phyloP scores from a whole-genome alignment of 805 yeast genomes.

The Ogataea trehaloabstinens region DNA sequence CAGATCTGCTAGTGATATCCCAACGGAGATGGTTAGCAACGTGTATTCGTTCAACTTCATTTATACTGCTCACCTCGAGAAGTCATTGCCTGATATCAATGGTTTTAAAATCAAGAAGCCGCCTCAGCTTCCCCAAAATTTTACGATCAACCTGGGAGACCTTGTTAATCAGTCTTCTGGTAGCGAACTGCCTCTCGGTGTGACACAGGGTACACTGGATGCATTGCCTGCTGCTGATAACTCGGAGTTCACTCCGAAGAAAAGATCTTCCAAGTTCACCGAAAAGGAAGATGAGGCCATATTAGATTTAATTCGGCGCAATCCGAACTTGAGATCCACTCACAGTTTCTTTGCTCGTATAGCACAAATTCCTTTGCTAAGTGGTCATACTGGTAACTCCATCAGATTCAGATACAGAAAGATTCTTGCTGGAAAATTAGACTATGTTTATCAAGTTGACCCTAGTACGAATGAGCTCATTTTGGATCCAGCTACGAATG shows the following conservation, averaged over 20 bases:
- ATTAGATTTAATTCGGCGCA: slow-evolving; percentile 62
- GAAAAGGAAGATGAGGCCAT: slow-evolving; percentile 64
- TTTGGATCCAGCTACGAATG: slow-evolving; percentile 39
- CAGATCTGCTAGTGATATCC: slow-evolving; percentile 16
- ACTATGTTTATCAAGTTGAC: slow-evolving; percentile 50
- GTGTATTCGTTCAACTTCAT: slow-evolving; percentile 24
- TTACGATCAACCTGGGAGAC: slow-evolving; percentile 25
- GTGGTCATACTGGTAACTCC: slow-evolving; percentile 74
- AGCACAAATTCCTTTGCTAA: slow-evolving; percentile 46
- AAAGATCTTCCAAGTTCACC: slow-evolving; percentile 48
- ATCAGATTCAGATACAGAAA: slow-evolving; percentile 61
- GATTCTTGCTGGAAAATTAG: slow-evolving; percentile 38
- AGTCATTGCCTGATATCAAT: slow-evolving; percentile 14
- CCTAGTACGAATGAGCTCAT: slow-evolving; percentile 39
- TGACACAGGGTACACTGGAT: slow-evolving; percentile 5
- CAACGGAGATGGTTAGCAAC: slow-evolving; percentile 12
- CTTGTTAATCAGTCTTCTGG: slow-evolving; percentile 1
- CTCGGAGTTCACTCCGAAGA: slow-evolving; percentile 32
- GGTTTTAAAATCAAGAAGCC: slow-evolving; percentile 22
- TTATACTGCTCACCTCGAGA: slow-evolving; percentile 21
- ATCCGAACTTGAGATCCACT: slow-evolving; percentile 66
- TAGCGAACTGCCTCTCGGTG: background rate
- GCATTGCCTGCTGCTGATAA: slow-evolving; percentile 2
- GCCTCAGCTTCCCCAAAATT: slow-evolving; percentile 22
- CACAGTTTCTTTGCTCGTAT: slow-evolving; percentile 65